phyloP scores from a whole-genome alignment of 1,284 basidiomycete genomes.

The Ganoderma boninense region DNA sequence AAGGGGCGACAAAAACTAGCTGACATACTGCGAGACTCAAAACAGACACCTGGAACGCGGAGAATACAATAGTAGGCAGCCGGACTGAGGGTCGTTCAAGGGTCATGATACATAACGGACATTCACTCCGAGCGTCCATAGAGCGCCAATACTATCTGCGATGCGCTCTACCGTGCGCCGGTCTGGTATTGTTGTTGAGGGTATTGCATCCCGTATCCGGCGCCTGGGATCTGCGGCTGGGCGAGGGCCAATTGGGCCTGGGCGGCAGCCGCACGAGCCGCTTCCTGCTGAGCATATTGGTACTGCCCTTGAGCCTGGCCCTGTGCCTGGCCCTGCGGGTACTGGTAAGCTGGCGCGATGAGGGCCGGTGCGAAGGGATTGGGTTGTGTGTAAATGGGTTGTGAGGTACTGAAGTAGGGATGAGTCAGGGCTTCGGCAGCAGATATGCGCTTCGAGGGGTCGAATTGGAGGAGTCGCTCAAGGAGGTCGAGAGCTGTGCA shows the following conservation, averaged over 20 bases:
- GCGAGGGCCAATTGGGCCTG: conserved; percentile 43
- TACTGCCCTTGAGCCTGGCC: conserved; percentile 49
- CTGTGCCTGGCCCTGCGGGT: conserved; percentile 61
- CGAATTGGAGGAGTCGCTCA: conserved; percentile 96
- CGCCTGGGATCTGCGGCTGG: conserved; percentile 48
- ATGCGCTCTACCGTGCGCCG: neutral
- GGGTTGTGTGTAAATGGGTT: conserved; percentile 53
- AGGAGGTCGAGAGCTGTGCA: conserved; percentile 89
- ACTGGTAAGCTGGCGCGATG: conserved; percentile 75
- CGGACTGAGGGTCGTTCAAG: neutral
- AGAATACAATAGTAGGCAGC: conserved; percentile 1
- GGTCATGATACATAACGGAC: conserved; percentile 11
- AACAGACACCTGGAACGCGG: conserved; percentile 8
- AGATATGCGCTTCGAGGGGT: conserved; percentile 92
- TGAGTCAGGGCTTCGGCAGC: conserved; percentile 94
- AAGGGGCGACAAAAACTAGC: neutral
- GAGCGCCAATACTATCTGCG: neutral
- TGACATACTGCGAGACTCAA: neutral
- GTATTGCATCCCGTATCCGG: conserved; percentile 43
- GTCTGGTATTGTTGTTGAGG: conserved; percentile 28
- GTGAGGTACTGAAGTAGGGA: conserved; percentile 85
- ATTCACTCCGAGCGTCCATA: conserved; percentile 5
- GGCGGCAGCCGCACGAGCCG: conserved; percentile 45
- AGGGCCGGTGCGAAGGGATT: conserved; percentile 61
- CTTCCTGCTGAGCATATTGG: conserved; percentile 52